Conservation (phyloP, 192 early-diverging fungal genomes). For the Powellomyces hirtus region DNA sequence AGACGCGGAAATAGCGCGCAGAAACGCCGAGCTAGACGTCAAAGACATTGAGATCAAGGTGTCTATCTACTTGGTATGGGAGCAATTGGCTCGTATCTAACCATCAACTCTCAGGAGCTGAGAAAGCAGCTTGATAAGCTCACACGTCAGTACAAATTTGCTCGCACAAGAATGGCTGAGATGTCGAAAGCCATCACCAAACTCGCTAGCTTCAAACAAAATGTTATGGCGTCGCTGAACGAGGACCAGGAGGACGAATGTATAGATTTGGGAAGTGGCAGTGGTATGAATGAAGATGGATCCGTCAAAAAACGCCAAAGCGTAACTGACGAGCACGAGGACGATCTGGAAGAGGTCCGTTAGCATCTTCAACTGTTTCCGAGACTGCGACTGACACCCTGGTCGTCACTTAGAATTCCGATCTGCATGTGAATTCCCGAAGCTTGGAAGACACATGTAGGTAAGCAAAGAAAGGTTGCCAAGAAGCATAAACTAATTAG, state of each 20-base stretch:
- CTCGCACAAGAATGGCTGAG: conserved; percentile 25
- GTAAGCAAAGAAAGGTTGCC: neutral
- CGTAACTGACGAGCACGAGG: too few species aligned
- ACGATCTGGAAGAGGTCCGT: neutral
- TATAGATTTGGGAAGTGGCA: neutral
- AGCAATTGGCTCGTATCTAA: neutral
- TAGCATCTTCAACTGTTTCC: neutral
- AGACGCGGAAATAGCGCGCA: conserved; percentile 19
- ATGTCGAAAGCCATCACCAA: conserved; percentile 30
- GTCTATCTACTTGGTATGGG: neutral
- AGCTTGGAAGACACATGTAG: neutral
- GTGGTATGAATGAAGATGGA: conserved; percentile 15
- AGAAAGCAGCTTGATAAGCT: neutral
- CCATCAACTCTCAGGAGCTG: neutral
- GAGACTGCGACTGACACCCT: neutral
- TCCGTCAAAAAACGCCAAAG: neutral
- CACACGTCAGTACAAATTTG: neutral
- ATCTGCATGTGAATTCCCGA: too few species aligned
- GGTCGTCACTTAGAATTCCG: neutral
- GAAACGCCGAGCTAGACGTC: neutral
- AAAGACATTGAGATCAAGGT: conserved; percentile 34
- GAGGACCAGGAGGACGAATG: conserved; percentile 17
- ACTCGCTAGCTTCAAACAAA: conserved; percentile 33
- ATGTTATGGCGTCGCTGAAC: conserved; percentile 31
- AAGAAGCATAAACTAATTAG: neutral